These are phyloP conservation scores for Yamadazyma spencermartinsiae DNA, from an alignment of 1,139 yeast species.

Conservation along the genomic window DNA sequence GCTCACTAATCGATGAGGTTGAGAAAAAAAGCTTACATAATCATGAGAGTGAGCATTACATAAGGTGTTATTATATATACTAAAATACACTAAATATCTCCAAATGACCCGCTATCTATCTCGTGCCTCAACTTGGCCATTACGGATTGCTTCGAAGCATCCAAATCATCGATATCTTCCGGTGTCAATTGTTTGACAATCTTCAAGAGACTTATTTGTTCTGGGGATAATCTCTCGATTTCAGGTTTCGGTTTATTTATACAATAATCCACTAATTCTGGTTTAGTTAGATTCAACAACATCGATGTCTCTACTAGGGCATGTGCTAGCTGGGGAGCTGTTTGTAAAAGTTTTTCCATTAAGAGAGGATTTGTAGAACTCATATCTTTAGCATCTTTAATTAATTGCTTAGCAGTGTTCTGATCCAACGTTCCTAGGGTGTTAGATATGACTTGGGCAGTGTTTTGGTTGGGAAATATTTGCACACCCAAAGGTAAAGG, in stretches of 20 bases:
- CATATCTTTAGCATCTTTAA: conserved; percentile 67
- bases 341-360: conserved; percentile 61
- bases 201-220: conserved; percentile 53
- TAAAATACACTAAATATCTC: conserved; percentile 21
- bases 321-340: conserved; percentile 77
- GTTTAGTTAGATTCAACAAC: conserved; percentile 55
- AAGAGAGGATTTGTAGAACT: conserved; percentile 60
- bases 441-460: conserved; percentile 61
- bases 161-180: conserved; percentile 60
- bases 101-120: conserved; percentile 48
- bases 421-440: conserved; percentile 60
- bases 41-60: neutral
- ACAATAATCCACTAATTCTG: conserved; percentile 51
- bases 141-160: conserved; percentile 53
- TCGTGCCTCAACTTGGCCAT: conserved; percentile 42
- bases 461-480: conserved; percentile 52
- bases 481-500: conserved; percentile 52
- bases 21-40: no score
- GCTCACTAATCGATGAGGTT: neutral
- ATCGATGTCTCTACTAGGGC: conserved; percentile 79
- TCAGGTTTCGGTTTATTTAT: conserved; percentile 34
- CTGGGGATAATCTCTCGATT: conserved; percentile 46
- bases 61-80: neutral
- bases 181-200: conserved; percentile 62
- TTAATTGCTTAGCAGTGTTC: conserved; percentile 52